Evolutionary conservation across 768 basidiomycete species (phyloP), one percentile per base, ranked within the genome.

Genomic region (Phaffia tasmanica): DNA sequence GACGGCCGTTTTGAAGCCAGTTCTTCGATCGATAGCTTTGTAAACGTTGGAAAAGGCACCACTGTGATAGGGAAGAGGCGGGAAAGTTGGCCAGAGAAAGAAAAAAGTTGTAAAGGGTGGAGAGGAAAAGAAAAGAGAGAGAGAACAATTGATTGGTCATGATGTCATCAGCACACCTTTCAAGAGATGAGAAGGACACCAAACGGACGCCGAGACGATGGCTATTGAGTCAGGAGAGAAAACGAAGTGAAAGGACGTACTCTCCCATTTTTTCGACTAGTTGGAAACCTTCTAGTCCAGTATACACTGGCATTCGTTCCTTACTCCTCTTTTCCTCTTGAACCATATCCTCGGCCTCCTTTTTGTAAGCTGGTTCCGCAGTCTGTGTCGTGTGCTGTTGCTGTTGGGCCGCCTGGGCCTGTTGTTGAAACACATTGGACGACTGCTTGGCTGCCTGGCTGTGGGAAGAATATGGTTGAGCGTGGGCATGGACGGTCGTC

Each of bases 11-110:
- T 85, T 86, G 73, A 85, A 81, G 51, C 85, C 85, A 15, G 85
- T 86, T 48, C 80, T 79, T 57, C 83, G 80, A 75, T 97, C 88
- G 63, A 86, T 72, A 18, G 91, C 94, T 75, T 88, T 89, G 81
- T 94, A 99, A 11, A 99, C 94, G 74, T 95, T 90, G n/a, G 93
- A 97, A 76, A 99, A 99, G 53, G 94, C 94, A 68, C 94, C 94
- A 16, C 32, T 62, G 21, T 25, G 42, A 48, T 53, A 25, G 29
- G 16, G 9, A 30, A 30, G 47, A 27, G 15, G 27, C 14, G 27
- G 1, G 51, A 7, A 21, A n/a, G 42, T 32, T 2, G 15, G 58
- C 1, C 2, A 60, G 27, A 8, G 8, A 51, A 35, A 51, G 47
- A 15, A 6, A 25, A 56, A 29, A 57, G 23, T 21, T 7, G 35